Conservation (phyloP, 2,329 filamentous ascomycete genomes). For the Arthrobotrys sphaeroides region DNA sequence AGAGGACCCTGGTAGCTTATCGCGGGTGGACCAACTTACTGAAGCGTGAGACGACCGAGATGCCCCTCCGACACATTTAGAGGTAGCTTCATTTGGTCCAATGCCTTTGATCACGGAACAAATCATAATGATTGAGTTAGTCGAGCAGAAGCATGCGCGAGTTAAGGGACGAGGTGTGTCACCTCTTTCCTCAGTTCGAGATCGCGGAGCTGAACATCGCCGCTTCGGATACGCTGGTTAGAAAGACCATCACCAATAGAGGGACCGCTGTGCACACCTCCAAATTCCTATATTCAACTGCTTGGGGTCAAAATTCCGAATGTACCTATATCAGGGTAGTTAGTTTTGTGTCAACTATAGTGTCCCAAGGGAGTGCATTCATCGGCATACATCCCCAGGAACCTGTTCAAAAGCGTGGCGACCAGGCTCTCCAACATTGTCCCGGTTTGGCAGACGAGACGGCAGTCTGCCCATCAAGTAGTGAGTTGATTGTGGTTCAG, state of each 20-base stretch:
- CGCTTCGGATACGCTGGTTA: slow-evolving; percentile 63
- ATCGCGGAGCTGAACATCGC: slow-evolving; percentile 93
- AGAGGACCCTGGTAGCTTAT: too few species aligned
- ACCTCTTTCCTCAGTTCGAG: slow-evolving; percentile 82
- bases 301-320: slow-evolving; percentile 98
- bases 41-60: slow-evolving; percentile 84
- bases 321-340: slow-evolving; percentile 61
- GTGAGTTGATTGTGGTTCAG: background rate
- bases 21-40: slow-evolving; percentile 50
- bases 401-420: slow-evolving; percentile 96
- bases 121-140: background rate
- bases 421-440: slow-evolving; percentile 94
- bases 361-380: background rate
- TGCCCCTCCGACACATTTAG: slow-evolving; percentile 97
- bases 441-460: slow-evolving; percentile 60
- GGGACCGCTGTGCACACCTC: slow-evolving; percentile 64
- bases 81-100: slow-evolving; percentile 95
- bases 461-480: background rate
- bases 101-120: slow-evolving; percentile 69
- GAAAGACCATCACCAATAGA: background rate
- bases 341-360: background rate
- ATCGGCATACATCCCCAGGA: slow-evolving; percentile 91
- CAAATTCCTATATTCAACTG: slow-evolving; percentile 99
- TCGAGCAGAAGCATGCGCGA: background rate
- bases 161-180: background rate